Base-by-base conservation (phyloP, 768 basidiomycete genomes). In the Amanita jacksonii region DNA sequence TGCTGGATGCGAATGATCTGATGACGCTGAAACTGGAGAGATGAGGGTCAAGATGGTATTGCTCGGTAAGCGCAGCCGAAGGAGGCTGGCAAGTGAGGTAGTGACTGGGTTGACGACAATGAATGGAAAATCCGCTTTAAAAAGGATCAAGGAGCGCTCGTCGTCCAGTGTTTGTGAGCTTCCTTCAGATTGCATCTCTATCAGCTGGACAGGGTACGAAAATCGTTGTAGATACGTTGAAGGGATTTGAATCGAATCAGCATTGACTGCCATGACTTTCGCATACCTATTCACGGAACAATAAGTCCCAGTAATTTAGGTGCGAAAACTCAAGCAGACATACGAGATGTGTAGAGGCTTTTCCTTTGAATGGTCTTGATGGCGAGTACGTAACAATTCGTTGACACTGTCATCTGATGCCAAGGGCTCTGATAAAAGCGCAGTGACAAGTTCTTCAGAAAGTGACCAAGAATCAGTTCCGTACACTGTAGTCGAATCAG, bases 371-470 rank as follows among this genome's bases (percentile, higher is more conserved):
- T 46, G 42, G 16, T 54, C 48, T 32, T 60, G 56, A 77, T 82
- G 81, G 24, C 84, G 68, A 31, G 64, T 54, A 41, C 65, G 67
- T 18, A 84, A 53, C 6, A 54, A 53, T 24, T 64, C 59, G 39
- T 64, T 68, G 46, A 72, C 66, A 3, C 58, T 53, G 19, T 64
- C 47, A 49, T 76, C 72, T n/a, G 76, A 74, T 2, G 68, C 65
- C 50, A 89, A 72, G 10, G 85, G 85, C 43, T 87, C 78, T 34
- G 80, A 73, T 12, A 89, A 64, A 27, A 89, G 66, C 5, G 84
- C 82, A 4, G 77, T 77, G 15, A 88, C 73, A 3, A 89, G 60
- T 23, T 81, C 76, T 28, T 63, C 62, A 5, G 76, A 66, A 28
- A 66, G 68, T 15, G 80, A 69, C 57, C 65, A 70, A 52, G 73